Percentiles rank a stretch among this genome's conserved stretches.
These are phyloP conservation scores for Exophiala sideris DNA, from an alignment of 2,329 filamentous ascomycete genomes.

Conservation along the genomic window DNA sequence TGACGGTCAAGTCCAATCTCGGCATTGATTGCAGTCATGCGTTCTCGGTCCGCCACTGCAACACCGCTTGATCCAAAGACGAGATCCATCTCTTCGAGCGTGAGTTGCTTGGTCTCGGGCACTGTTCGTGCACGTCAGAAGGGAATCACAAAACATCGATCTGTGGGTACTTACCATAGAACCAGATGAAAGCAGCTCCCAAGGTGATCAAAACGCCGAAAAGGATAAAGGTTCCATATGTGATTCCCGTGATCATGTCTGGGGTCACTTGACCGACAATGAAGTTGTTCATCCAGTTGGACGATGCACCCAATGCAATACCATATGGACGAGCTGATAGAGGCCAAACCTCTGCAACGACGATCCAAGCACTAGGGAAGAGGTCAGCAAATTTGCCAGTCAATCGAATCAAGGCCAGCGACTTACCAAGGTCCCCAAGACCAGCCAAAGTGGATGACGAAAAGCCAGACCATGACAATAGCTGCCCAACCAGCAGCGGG, in stretches of 20 bases:
- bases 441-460: constrained; percentile 71
- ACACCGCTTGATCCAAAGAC: constrained; percentile 56
- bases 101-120: constrained; percentile 33
- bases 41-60: constrained; percentile 63
- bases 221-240: constrained; percentile 69
- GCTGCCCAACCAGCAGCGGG: constrained; percentile 66
- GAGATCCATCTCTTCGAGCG: constrained; percentile 34
- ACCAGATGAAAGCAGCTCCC: constrained; percentile 24
- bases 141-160: not conserved
- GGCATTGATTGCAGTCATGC: constrained; percentile 69
- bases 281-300: constrained; percentile 49
- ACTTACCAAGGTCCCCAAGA: constrained; percentile 52
- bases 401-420: not conserved
- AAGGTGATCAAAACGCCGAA: constrained; percentile 61
- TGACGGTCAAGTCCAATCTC: constrained; percentile 59
- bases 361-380: constrained; percentile 59
- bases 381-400: not conserved
- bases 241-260: constrained; percentile 62
- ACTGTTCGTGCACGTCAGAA: constrained; percentile 24
- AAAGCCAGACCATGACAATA: constrained; percentile 61
- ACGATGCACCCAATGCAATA: constrained; percentile 64
- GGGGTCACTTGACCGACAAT: constrained; percentile 38
- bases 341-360: constrained; percentile 73
- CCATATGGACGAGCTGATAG: constrained; percentile 67
- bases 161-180: constrained; percentile 25